A percentile compares a stretch with the other conserved stretches of the same genome.
These are phyloP conservation scores for Vaccinium vitisidaea DNA, from an alignment of 148 eudicot species.

Conservation along the genomic window DNA sequence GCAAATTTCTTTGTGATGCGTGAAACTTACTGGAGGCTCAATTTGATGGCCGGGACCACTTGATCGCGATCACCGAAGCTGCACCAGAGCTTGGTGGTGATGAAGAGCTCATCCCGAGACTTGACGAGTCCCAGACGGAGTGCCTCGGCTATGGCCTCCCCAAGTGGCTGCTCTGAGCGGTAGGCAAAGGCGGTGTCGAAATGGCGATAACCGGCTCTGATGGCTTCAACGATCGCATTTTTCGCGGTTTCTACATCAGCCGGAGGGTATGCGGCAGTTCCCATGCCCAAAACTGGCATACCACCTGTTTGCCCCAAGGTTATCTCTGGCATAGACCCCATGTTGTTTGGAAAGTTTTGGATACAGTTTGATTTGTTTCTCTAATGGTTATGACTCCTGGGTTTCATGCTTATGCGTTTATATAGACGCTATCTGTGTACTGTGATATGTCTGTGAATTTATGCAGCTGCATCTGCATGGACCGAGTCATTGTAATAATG, in stretches of 20 bases:
- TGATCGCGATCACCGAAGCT: slow-evolving; percentile 46
- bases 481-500: too few relatives aligned
- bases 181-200: slow-evolving; percentile 59
- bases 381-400: too few relatives aligned
- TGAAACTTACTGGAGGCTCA: slow-evolving; percentile 43
- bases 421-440: too few relatives aligned
- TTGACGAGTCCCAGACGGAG: slow-evolving; percentile 40
- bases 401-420: not conserved
- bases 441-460: too few relatives aligned
- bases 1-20: not conserved
- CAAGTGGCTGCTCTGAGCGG: slow-evolving; percentile 45
- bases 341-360: not conserved
- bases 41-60: slow-evolving; percentile 46
- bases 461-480: too few relatives aligned
- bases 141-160: slow-evolving; percentile 46
- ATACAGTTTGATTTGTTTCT: not conserved
- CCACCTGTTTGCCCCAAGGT: slow-evolving; percentile 10
- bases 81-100: slow-evolving; percentile 62
- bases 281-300: slow-evolving; percentile 53
- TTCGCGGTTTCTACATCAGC: slow-evolving; percentile 33
- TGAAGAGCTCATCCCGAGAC: slow-evolving; percentile 54
- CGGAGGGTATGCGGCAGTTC: slow-evolving; percentile 47
- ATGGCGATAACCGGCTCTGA: slow-evolving; percentile 50
- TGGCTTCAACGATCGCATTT: slow-evolving; percentile 41
- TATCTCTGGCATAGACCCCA: slow-evolving; percentile 17